Evolutionary conservation across 1,284 basidiomycete genomes (phyloP), one percentile per base, ranked within the genome.

Genomic region (Abortiporus biennis): DNA sequence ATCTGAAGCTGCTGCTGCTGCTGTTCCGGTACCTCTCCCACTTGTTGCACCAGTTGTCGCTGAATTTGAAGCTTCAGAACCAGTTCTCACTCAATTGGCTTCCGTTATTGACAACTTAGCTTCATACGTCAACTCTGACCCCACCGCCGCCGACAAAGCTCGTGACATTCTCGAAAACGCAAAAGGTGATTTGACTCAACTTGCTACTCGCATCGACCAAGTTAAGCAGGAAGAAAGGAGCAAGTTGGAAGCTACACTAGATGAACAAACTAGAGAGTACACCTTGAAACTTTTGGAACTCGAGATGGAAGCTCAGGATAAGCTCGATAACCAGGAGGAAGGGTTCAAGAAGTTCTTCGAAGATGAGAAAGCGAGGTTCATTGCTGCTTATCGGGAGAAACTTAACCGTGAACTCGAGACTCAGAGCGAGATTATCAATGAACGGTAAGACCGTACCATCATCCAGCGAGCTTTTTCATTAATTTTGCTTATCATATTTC

Each of bases 51-150:
- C 93, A 3, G 75, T 79, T 27, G 78, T 99, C 44, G 76, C 81
- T 43, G 82, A 84, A 43, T 72, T 93, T 40, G 74, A 72, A 33
- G 64, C 71, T 13, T 84, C 83, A 4, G 89, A 95, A 53, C 94
- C 95, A 13, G 83, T 97, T 56, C 86, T 99, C 48, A 74, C 83
- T 1, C 92, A 97, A 61, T 81, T 99, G 13, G 95, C 94, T 3
- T 76, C 80, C 11, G 95, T 92, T 33, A 98, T 99, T 54, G 95
- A 98, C 67, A 80, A 85, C 58, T 84, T 99, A 39, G 85, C 93
- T 15, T 77, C 82, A 9, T 94, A 88, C 67, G 71, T 97, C 30
- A 79, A 78, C 32, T 68, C 77, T 20, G 86, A 85, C 54, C 84
- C 91, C n/a, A 62, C 71, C 1, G 80, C 80, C 2, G 74, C 78